Conservation (phyloP, 1,284 basidiomycete species). For the Fistulinella staudtii region DNA sequence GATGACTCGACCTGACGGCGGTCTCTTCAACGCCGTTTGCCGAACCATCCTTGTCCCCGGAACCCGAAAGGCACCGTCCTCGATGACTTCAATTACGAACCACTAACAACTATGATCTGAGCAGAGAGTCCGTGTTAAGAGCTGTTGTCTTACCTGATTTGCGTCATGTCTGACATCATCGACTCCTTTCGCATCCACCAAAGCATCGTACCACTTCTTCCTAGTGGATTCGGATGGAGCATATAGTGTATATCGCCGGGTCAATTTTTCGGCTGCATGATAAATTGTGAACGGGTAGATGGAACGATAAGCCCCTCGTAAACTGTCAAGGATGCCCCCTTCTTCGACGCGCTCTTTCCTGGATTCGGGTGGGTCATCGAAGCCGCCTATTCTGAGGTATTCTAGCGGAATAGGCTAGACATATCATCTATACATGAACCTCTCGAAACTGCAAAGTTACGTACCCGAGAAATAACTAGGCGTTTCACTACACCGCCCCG, state of each 20-base stretch:
- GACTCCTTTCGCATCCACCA: conserved; percentile 59
- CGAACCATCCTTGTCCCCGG: conserved; percentile 33
- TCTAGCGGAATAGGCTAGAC: conserved; percentile 70
- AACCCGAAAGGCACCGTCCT: conserved; percentile 59
- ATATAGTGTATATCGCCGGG: conserved; percentile 67
- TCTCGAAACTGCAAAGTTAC: conserved; percentile 17
- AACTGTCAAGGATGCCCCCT: conserved; percentile 51
- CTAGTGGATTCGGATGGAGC: conserved; percentile 54
- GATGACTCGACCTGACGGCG: conserved; percentile 53
- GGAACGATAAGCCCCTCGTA: conserved; percentile 47
- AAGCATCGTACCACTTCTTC: conserved; percentile 57
- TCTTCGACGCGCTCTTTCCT: conserved; percentile 61
- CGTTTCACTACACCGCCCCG: conserved; percentile 48
- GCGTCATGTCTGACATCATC: conserved; percentile 59
- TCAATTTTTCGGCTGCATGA: conserved; percentile 54
- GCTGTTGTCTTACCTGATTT: conserved; percentile 52
- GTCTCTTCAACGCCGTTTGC: conserved; percentile 30
- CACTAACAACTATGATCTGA: conserved; percentile 40
- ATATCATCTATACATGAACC: conserved; percentile 7
- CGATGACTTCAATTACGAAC: conserved; percentile 57
- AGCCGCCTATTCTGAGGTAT: conserved; percentile 66
- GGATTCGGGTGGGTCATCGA: conserved; percentile 52
- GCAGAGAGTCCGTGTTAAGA: conserved; percentile 1
- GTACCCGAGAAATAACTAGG: conserved; percentile 60
- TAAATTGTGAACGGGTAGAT: conserved; percentile 74